Base-by-base conservation (phyloP, 1,284 basidiomycete genomes). In the Ganoderma multipileum region DNA sequence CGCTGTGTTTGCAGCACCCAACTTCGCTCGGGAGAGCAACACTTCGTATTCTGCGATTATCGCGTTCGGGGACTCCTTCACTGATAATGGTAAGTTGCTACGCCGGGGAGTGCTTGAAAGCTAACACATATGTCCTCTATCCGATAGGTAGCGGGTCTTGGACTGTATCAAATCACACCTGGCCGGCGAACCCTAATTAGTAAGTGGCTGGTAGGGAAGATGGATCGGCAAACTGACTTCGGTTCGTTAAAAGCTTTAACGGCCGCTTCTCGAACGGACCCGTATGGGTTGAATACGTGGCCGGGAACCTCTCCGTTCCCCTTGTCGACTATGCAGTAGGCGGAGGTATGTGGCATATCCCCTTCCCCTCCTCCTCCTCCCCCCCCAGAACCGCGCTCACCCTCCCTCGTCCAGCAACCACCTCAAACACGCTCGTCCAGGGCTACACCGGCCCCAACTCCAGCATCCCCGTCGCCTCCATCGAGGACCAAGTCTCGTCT, bases 241-340 rank as follows among this genome's bases (percentile, higher is more conserved):
- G 11, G 9, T 58, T n/a, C 18, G 26, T 20, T 41, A 16, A 14
- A 18, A 67, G 66, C 39, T 33, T 26, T 30, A 47, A 11, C 38
- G 66, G 66, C 12, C 62, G 63, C 20, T 68, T 68, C 50, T 68
- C 62, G 4, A 68, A 68, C 30, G 66, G 66, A 6, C 66, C 58
- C 4, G 63, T 68, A 8, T 68, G 66, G 66, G 33, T 64, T 16
- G 66, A 68, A 23, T 68, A 64, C 39, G 63, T 68, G 20, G 66
- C 66, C 5, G 36, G 42, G 9, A 64, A 68, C 58, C 58, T 68
- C 12, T 64, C 66, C 20, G 26, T 57, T 2, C 62, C 66, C 0
- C 58, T 68, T 16, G n/a, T 68, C 23, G 66, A 68, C 58, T 63
- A 41, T 30, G 66, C 66, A 14, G n/a, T 64, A 28, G 66, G 66